A percentile compares a stretch with the other conserved stretches of the same genome.
phyloP scores from a whole-genome alignment of 2,329 filamentous ascomycete genomes.

The Chaetomiaceae sp. region DNA sequence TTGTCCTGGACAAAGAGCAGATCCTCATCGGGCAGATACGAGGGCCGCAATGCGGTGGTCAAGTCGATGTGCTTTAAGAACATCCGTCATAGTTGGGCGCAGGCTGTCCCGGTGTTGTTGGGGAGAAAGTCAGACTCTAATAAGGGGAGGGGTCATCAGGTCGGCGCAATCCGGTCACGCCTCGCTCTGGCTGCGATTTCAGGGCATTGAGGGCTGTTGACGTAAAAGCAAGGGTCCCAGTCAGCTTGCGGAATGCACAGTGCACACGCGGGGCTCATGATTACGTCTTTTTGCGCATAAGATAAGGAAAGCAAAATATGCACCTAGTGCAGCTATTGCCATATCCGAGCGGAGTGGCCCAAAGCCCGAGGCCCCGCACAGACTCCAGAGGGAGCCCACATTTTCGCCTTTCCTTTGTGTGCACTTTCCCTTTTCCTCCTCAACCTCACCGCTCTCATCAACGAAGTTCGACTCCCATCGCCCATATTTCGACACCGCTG shows the following conservation, averaged over 20 bases:
- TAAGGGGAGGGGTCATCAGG: neutral
- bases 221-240: neutral
- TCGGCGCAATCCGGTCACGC: neutral
- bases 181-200: too few species aligned
- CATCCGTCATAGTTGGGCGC: conserved; percentile 65
- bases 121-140: neutral
- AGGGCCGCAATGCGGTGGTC: conserved; percentile 91
- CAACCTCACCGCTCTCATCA: conserved; percentile 7
- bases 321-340: too few species aligned
- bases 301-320: too few species aligned
- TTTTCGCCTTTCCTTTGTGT: conserved; percentile 3
- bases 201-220: neutral
- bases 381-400: neutral
- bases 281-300: too few species aligned
- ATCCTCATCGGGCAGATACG: conserved; percentile 87
- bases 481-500: neutral
- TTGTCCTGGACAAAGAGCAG: conserved; percentile 96
- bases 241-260: too few species aligned
- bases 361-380: neutral
- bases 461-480: neutral
- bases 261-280: too few species aligned
- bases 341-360: too few species aligned
- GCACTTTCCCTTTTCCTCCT: neutral
- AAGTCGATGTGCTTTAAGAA: conserved; percentile 94
- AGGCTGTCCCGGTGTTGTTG: conserved; percentile 22